phyloP scores from a whole-genome alignment of 2,329 filamentous ascomycete genomes.

The Pseudogymnoascus sp. region DNA sequence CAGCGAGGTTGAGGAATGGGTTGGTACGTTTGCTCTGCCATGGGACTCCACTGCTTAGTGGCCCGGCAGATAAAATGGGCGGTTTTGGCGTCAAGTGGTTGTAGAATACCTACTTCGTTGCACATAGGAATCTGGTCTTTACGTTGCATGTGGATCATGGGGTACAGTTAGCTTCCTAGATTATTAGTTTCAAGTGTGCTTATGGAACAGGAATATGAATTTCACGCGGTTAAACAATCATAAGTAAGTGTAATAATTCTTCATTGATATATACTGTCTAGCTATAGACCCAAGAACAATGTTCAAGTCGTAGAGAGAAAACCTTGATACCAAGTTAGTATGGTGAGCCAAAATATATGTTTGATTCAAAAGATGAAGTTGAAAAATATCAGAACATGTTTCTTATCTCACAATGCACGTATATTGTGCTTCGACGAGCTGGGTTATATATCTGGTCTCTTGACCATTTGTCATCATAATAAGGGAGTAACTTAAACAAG shows the following conservation, averaged over 20 bases:
- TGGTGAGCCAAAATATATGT: neutral
- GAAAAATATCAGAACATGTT: constrained; percentile 1
- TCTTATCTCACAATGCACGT: constrained; percentile 8
- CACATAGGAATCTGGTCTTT: neutral
- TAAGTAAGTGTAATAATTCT: neutral
- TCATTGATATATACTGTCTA: neutral
- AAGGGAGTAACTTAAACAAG: neutral
- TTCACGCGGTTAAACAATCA: neutral
- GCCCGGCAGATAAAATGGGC: neutral
- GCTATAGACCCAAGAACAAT: neutral
- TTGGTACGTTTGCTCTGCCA: constrained; percentile 64
- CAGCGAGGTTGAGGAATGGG: constrained; percentile 72
- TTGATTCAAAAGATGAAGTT: neutral
- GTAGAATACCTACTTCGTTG: constrained; percentile 9
- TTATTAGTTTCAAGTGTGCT: constrained; percentile 5
- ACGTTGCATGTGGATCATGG: neutral
- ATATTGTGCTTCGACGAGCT: constrained; percentile 10
- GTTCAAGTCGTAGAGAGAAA: neutral
- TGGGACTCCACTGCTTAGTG: constrained; percentile 38
- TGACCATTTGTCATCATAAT: constrained; percentile 11
- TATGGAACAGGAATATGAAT: constrained; percentile 7
- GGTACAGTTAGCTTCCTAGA: neutral
- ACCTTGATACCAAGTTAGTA: neutral
- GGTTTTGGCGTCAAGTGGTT: constrained; percentile 5
- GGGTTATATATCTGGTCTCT: constrained; percentile 10